Conservation (phyloP, 495 filamentous ascomycete species). For the Daldinia decipiens region DNA sequence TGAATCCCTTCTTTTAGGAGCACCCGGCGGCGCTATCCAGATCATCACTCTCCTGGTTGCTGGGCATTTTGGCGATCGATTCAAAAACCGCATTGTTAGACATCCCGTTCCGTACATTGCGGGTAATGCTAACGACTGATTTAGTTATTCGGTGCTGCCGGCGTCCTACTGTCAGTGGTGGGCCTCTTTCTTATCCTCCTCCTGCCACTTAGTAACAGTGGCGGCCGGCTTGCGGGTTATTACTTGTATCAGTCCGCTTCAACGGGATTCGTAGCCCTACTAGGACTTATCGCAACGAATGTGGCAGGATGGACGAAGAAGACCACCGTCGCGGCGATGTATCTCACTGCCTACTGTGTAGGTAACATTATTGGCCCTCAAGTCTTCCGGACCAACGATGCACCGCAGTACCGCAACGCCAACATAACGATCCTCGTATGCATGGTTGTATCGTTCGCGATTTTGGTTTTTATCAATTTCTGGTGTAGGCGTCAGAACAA, state of each 20-base stretch:
- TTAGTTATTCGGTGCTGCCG: conserved; percentile 51
- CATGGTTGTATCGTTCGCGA: conserved; percentile 63
- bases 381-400: conserved; percentile 51
- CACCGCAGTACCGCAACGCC: conserved; percentile 71
- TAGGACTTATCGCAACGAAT: conserved; percentile 71
- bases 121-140: conserved; percentile 10
- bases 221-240: conserved; percentile 69
- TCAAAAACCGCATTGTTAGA: conserved; percentile 62
- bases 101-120: neutral
- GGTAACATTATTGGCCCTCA: conserved; percentile 64
- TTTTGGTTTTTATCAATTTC: conserved; percentile 69
- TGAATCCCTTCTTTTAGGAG: conserved; percentile 72
- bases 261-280: conserved; percentile 66
- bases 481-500: conserved; percentile 70
- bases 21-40: conserved; percentile 73
- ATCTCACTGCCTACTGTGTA: conserved; percentile 72
- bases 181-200: conserved; percentile 75
- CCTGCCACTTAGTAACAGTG: conserved; percentile 66
- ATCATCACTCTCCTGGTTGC: conserved; percentile 67
- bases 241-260: conserved; percentile 70
- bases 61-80: conserved; percentile 69
- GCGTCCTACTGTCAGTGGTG: conserved; percentile 56
- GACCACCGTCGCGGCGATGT: conserved; percentile 75
- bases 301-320: conserved; percentile 81
- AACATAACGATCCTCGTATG: conserved; percentile 76